Evolutionary conservation across 495 filamentous ascomycete species (phyloP), one percentile per base, ranked within the genome.

Genomic region (Talaromyces ruber): DNA sequence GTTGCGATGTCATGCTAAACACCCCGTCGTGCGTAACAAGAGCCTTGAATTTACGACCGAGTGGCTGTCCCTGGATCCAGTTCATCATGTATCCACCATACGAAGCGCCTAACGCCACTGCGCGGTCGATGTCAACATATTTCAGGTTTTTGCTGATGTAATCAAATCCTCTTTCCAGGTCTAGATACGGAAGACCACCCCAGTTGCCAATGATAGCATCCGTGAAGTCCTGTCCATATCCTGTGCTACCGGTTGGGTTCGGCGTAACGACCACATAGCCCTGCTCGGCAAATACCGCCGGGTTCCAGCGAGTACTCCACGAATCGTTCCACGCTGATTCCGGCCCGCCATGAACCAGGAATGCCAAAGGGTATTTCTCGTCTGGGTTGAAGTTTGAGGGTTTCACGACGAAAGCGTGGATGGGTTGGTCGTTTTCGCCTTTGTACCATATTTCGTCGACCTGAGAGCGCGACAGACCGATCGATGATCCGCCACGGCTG

Each of bases 231-330:
- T 93, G 91, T 4, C 92, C 92, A 64, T 95, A 96, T 1, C 90
- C 88, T 18, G 91, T 93, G 64, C 84, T 89, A 9, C 92, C 92
- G 0, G 91, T 95, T 9, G 92, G 92, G 67, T 97, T 96, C 6
- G 92, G 91, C n/a, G 84, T 81, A 22, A 97, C 83, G 9, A 91
- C 90, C 12, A 96, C 85, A 64, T 95, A 96, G 12, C 92, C 93
- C 68, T 95, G 90, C 70, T 96, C 92, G 4, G 93, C 92, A 69
- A 93, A 96, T 4, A 95, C 81, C 6, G 90, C 91, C 0, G 90
- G 91, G 64, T 97, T 97, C 93, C 93, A 96, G 16, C 93, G 79
- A 1, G 89, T 96, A 63, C 82, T 88, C 92, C 92, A 96, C 29
- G 82, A 75, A 68, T 96, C 90, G 6, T 79, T 81, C 91, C 92